Evolutionary conservation across 371 early-diverging fungal species (phyloP).

Genomic region (Circinella minor): DNA sequence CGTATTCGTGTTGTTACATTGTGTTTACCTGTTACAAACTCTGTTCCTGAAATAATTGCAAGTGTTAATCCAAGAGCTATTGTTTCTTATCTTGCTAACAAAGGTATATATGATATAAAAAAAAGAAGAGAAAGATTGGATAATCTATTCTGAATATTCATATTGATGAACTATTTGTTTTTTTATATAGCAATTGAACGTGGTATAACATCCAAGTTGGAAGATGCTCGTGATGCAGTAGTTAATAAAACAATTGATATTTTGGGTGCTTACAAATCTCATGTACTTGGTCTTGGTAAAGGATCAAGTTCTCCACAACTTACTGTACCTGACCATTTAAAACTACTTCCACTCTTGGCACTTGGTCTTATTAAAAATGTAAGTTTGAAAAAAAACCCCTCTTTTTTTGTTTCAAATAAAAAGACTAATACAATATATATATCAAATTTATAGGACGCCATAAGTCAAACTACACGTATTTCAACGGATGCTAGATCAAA

Average conservation of each 20-base stretch:
- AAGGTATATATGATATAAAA: conserved; percentile 56
- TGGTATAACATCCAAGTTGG: conserved; percentile 82
- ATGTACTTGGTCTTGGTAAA: conserved; percentile 70
- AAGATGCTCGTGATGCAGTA: conserved; percentile 94
- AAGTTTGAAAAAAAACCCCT: conserved; percentile 16
- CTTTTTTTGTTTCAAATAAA: too few species aligned
- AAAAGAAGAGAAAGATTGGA: neutral
- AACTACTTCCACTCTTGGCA: conserved; percentile 80
- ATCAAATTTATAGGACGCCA: conserved; percentile 43
- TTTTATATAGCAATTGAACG: conserved; percentile 70
- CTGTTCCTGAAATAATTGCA: conserved; percentile 78
- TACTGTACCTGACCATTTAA: conserved; percentile 82
- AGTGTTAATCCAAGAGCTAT: conserved; percentile 89
- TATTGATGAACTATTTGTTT: neutral
- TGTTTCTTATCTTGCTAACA: conserved; percentile 81
- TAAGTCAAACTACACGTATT: conserved; percentile 66
- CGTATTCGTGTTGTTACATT: conserved; percentile 96
- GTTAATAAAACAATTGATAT: conserved; percentile 88
- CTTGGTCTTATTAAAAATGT: conserved; percentile 82
- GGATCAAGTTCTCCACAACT: conserved; percentile 79
- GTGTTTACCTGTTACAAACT: conserved; percentile 86
- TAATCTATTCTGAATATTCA: too few species aligned
- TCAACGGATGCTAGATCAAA: conserved; percentile 70
- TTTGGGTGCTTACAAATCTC: conserved; percentile 83
- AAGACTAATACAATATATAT: too few species aligned